A percentile compares a stretch with the other conserved stretches of the same genome.
Evolutionary conservation across 192 early-diverging fungal species (phyloP).

Genomic region (Radiomyces spectabilis): DNA sequence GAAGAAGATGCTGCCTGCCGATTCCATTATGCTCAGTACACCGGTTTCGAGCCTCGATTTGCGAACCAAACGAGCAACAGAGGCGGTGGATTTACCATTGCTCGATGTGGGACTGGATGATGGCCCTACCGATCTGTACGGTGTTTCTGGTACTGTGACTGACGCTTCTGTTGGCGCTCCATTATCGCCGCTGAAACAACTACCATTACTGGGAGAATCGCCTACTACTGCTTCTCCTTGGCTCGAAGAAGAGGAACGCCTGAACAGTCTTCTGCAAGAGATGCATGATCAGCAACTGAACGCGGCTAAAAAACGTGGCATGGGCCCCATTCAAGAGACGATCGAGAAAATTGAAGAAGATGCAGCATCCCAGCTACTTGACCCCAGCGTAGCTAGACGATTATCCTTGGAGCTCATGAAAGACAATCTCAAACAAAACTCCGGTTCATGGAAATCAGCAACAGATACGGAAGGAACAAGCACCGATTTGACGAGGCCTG

Average conservation of each 20-base stretch:
- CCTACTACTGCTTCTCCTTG: conserved; percentile 11
- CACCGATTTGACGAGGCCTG: too few species aligned
- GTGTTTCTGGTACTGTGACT: background rate
- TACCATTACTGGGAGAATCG: conserved; percentile 13
- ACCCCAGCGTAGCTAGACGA: conserved; percentile 20
- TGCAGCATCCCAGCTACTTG: background rate
- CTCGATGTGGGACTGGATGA: conserved; percentile 35
- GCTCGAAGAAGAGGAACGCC: conserved; percentile 9
- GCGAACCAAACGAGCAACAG: conserved; percentile 33
- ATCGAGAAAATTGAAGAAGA: background rate
- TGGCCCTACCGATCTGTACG: background rate
- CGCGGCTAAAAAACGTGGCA: background rate
- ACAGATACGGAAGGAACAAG: background rate
- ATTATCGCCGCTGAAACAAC: background rate
- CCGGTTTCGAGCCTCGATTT: conserved; percentile 15
- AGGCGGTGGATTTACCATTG: conserved; percentile 39
- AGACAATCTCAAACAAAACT: too few species aligned
- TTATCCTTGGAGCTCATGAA: conserved; percentile 26
- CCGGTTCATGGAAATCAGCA: background rate
- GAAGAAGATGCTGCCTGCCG: conserved; percentile 48
- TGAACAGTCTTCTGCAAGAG: conserved; percentile 4
- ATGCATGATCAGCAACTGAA: background rate
- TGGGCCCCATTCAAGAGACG: background rate
- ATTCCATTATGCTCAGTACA: background rate
- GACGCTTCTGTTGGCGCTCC: background rate